Evolutionary conservation across 495 filamentous ascomycete genomes (phyloP), one percentile per base, ranked within the genome.

Genomic region (Aspergillus incahuasiensis): DNA sequence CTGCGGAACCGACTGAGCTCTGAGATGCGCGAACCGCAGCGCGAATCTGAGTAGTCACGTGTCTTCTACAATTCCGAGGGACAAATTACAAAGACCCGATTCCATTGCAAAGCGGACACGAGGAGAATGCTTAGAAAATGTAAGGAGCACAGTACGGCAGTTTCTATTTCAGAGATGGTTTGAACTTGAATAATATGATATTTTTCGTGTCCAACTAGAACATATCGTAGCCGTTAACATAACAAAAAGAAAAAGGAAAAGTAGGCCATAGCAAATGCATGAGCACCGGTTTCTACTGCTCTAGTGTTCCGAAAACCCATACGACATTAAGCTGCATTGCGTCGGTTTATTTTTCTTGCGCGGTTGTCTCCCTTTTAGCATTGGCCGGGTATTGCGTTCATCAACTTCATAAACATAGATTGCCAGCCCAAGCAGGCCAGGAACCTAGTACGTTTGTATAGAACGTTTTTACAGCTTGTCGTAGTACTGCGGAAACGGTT

Each of bases 401-500:
- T 77, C 73, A 74, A 73, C 73, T 68, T 76, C 74, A 74, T 76
- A 68, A 77, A 66, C 67, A 68, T 62, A 70, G 70, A 63, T 69
- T 68, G 70, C 68, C 68, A 70, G 61, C 61, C 57, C 63, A 65
- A 62, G 63, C 59, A 68, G 66, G 59, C 61, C 65, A 60, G 57
- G 67, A 60, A 49, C 60, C 63, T 65, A 69, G 64, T 62, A 58
- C 66, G 57, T 64, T 59, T 63, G 67, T 59, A 60, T 63, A 69
- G 63, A 73, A 67, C 62, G 57, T 70, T 66, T 78, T 76, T 96
- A 97, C 79, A 97, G 86, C 88, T 96, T 96, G 86, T 97, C 92
- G 79, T 97, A 97, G 87, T 96, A 97, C 91, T 97, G 63, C 57
- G 65, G 5, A 58, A 16, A 41, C 34, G 48, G 73, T 91, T 81